These are phyloP conservation scores for Clohesyomyces aquaticus DNA, from an alignment of 495 filamentous ascomycete genomes.

Conservation along the genomic window DNA sequence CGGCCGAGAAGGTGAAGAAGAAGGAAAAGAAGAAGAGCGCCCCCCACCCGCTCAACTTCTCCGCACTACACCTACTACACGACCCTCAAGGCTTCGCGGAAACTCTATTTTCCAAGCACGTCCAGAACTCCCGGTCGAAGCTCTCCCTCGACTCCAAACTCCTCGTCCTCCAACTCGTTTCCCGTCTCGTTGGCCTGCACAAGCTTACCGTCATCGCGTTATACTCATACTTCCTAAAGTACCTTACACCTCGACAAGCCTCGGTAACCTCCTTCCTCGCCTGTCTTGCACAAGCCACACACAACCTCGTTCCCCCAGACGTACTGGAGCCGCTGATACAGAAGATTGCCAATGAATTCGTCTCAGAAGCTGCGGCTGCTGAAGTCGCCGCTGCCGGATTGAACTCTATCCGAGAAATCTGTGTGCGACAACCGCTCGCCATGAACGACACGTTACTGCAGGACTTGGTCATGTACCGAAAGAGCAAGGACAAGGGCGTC, in stretches of 20 bases:
- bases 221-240: slow-evolving; percentile 86
- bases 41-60: slow-evolving; percentile 90
- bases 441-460: slow-evolving; percentile 96
- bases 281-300: slow-evolving; percentile 86
- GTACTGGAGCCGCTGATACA: slow-evolving; percentile 86
- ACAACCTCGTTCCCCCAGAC: slow-evolving; percentile 91
- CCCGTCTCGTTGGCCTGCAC: slow-evolving; percentile 88
- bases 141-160: slow-evolving; percentile 91
- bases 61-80: slow-evolving; percentile 92
- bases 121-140: slow-evolving; percentile 83
- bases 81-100: slow-evolving; percentile 97
- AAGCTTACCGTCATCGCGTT: slow-evolving; percentile 83
- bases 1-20: slow-evolving; percentile 72
- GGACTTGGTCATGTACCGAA: slow-evolving; percentile 93
- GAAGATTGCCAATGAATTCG: slow-evolving; percentile 98
- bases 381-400: slow-evolving; percentile 92
- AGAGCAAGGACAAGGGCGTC: slow-evolving; percentile 96
- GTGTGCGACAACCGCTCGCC: slow-evolving; percentile 85
- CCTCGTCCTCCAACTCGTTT: slow-evolving; percentile 82
- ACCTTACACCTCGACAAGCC: slow-evolving; percentile 82
- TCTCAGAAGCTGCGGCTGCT: slow-evolving; percentile 87
- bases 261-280: slow-evolving; percentile 95
- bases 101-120: slow-evolving; percentile 83
- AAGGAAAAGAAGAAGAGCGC: slow-evolving; percentile 86
- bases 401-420: slow-evolving; percentile 93